A percentile compares a stretch with the other conserved stretches of the same genome.
Conservation (phyloP, 2,329 filamentous ascomycete species). For the Microdochium paspali region DNA sequence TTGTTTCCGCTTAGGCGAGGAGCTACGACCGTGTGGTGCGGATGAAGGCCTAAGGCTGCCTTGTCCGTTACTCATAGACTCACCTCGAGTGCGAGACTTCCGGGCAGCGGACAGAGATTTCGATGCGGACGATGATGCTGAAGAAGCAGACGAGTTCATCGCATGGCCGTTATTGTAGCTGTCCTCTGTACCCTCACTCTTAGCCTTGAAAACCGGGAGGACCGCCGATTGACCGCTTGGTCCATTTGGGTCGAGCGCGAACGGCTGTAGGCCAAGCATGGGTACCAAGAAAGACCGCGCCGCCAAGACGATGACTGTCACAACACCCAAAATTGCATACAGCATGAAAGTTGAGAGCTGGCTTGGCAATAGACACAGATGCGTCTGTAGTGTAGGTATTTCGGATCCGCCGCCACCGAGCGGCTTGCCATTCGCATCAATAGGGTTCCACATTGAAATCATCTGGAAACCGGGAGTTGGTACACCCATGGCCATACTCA, state of each 20-base stretch:
- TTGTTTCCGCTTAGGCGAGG: slow-evolving; percentile 8
- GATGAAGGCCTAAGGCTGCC: slow-evolving; percentile 12
- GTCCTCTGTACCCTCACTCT: slow-evolving; percentile 36
- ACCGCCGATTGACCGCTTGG: slow-evolving; percentile 11
- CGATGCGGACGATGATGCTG: slow-evolving; percentile 23
- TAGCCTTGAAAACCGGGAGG: slow-evolving; percentile 43
- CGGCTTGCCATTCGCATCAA: slow-evolving; percentile 51
- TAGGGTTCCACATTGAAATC: slow-evolving; percentile 85
- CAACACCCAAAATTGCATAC: slow-evolving; percentile 57
- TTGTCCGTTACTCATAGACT: slow-evolving; percentile 6
- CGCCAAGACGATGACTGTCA: slow-evolving; percentile 39
- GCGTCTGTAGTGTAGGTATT: slow-evolving; percentile 65
- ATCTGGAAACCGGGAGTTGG: slow-evolving; percentile 79
- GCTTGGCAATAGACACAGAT: slow-evolving; percentile 83
- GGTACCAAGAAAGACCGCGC: slow-evolving; percentile 49
- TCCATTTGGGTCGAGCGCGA: slow-evolving; percentile 36
- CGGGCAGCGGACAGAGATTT: slow-evolving; percentile 20
- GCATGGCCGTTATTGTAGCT: slow-evolving; percentile 9
- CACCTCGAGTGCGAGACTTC: slow-evolving; percentile 9
- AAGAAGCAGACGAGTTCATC: slow-evolving; percentile 12
- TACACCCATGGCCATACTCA: slow-evolving; percentile 95
- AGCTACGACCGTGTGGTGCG: slow-evolving; percentile 11
- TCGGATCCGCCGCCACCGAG: slow-evolving; percentile 12
- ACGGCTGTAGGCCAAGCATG: slow-evolving; percentile 40
- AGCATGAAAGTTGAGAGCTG: slow-evolving; percentile 76